Evolutionary conservation across 2,329 filamentous ascomycete species (phyloP), one percentile per base, ranked within the genome.

Genomic region (Knufia fluminis): DNA sequence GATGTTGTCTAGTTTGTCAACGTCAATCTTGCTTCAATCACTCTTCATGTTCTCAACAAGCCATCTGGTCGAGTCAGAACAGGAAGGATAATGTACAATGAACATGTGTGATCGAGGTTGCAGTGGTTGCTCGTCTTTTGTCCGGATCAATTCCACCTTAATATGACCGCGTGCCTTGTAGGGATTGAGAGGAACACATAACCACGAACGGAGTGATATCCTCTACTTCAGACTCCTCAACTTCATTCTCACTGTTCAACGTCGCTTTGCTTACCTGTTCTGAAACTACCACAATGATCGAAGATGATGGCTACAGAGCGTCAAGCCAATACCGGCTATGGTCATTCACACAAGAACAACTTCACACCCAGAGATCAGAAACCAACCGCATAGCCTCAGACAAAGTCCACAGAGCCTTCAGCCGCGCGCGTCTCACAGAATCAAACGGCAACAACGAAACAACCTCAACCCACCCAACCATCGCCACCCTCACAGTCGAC

Each of bases 281-380:
- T 2, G 17, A 17, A 4, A 12, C 22, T 24, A 26, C 14, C 24
- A 33, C 8, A 17, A 86, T 94, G 79, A 85, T 81, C 54, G 92
- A 98, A 76, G 92, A 98, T 68, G 86, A 87, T 58, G 76, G 90
- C 49, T 98, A 97, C 69, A 82, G 88, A 26, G 79, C 85, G 46
- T 94, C 91, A 0, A 91, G 87, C 41, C 92, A 98, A 67, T 97
- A 82, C 64, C 80, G 86, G 38, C 76, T 94, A 51, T 98, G 92
- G 92, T 95, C 90, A 9, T 97, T 91, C 68, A 87, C 88, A 0
- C 79, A 82, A 2, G 68, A 80, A 2, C 79, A 83, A 33, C 78
- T 98, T 3, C 74, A 77, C 43, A 75, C 82, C 1, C 76, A 91
- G 20, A 86, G 92, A 51, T 71, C 75, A 36, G 83, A 83, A 57